Conservation (phyloP, 306 rosid species). For the Rosa chinensis region DNA sequence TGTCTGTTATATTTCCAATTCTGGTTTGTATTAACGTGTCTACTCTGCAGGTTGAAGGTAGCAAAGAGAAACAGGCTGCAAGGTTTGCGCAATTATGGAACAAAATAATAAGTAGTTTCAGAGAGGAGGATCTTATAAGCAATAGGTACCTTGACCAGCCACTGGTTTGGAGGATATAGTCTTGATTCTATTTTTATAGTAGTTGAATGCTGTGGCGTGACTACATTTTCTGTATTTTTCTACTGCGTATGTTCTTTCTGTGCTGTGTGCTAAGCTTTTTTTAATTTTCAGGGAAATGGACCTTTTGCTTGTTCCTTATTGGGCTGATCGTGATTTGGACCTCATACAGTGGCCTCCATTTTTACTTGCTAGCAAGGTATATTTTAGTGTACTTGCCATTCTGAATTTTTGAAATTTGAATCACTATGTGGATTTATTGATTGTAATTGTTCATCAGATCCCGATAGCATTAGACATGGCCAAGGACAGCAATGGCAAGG, state of each 20-base stretch:
- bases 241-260: background rate
- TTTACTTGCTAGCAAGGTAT: conserved; percentile 98
- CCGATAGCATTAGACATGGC: conserved; percentile 99
- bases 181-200: conserved; percentile 16
- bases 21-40: conserved; percentile 11
- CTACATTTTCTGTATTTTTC: conserved; percentile 1
- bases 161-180: background rate
- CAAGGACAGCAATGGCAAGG: conserved; percentile 98
- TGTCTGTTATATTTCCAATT: background rate
- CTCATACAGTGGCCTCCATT: conserved; percentile 96
- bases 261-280: conserved; percentile 24
- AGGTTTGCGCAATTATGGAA: conserved; percentile 98
- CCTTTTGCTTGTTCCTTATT: conserved; percentile 95
- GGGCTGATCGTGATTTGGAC: conserved; percentile 90
- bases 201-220: background rate
- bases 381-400: conserved; percentile 7
- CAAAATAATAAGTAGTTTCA: conserved; percentile 82
- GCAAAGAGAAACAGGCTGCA: conserved; percentile 89
- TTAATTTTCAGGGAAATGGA: conserved; percentile 73
- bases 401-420: conserved; percentile 12
- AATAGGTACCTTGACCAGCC: conserved; percentile 47
- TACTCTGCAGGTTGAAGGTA: conserved; percentile 54
- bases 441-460: conserved; percentile 48
- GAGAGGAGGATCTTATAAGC: conserved; percentile 95
- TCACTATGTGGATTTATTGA: conserved; percentile 19